phyloP scores from a whole-genome alignment of 495 filamentous ascomycete genomes.

The Acidiella bohemica region DNA sequence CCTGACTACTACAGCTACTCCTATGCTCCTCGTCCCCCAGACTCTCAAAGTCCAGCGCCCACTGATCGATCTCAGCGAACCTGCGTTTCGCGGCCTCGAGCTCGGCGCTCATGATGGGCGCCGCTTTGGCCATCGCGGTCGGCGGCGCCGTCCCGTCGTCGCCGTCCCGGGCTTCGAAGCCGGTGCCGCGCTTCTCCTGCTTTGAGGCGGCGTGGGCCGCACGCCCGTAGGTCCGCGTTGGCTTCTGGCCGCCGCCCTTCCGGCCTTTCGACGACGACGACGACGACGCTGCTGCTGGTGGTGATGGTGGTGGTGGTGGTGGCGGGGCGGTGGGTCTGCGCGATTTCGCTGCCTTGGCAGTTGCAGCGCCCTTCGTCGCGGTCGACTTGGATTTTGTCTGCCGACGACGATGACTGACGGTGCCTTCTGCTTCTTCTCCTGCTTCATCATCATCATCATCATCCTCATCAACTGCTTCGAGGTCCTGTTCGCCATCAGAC shows the following conservation, averaged over 20 bases:
- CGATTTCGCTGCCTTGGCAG: background rate
- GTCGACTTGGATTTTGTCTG: conserved; percentile 2
- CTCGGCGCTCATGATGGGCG: conserved; percentile 22
- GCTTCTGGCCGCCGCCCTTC: conserved; percentile 20
- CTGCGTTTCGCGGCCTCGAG: conserved; percentile 37
- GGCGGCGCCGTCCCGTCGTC: background rate
- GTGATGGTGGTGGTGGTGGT: no score
- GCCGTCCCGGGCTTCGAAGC: background rate
- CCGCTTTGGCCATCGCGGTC: conserved; percentile 10
- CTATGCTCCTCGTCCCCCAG: conserved; percentile 21
- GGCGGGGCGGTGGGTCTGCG: conserved; percentile 5
- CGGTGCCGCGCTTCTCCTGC: conserved; percentile 39
- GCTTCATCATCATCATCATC: conserved; percentile 29
- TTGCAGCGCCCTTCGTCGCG: conserved; percentile 20
- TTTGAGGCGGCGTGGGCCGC: conserved; percentile 14
- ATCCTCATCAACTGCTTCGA: conserved; percentile 17
- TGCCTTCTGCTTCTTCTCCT: no score
- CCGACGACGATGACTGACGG: no score
- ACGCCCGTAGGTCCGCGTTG: conserved; percentile 23
- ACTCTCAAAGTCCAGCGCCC: conserved; percentile 60
- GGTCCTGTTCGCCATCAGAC: conserved; percentile 18
- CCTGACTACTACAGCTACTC: conserved; percentile 18
- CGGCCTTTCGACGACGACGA: no score
- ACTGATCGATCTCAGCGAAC: conserved; percentile 56
- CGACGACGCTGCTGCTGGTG: no score